Base-by-base conservation (phyloP, 2,329 filamentous ascomycete species). In the Juglanconis sp. region DNA sequence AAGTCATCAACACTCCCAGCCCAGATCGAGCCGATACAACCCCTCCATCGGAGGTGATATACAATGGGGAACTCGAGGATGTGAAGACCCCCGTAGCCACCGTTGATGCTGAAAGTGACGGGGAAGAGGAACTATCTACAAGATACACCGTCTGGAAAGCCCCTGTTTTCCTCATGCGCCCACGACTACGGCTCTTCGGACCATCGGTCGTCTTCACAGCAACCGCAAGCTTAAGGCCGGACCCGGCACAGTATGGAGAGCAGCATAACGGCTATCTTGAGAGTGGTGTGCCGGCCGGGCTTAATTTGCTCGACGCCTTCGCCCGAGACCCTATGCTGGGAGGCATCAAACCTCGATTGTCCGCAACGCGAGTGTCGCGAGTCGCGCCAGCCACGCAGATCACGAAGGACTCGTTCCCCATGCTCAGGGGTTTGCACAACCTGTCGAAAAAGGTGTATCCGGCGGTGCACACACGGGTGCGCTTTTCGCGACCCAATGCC, bases 301-400 rank as follows among this genome's bases (percentile, higher is more conserved):
- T 91, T 64, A 95, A 94, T 71, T 78, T 94, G n/a, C 82, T 95
- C 13, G 87, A 90, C 69, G 83, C 90, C 3, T 90, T 94, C 63
- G 80, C 82, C 56, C 79, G 79, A 63, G 90, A 92, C 68, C 83
- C 86, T 30, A 81, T 81, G 32, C 77, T 92, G 17, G 77, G 76
- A 15, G 85, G 87, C 40, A 76, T 85, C 32, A 80, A 81, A 65
- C 88, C 90, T 51, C 83, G 84, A 35, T 78, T 95, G 2, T 92
- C 90, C 9, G 89, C 90, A 5, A 79, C 89, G 62, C 81, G 90
- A 52, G 89, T 94, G 38, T 91, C 88, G 47, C 85, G 88, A 63
- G 88, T 93, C 4, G 85, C 87, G 6, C 90, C 89, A 5, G 80
- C 85, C 47, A 85, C 87, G 2, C 82, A 85, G 53, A 52, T 57